These are phyloP conservation scores for Brassica napus DNA, from an alignment of 345 rosid species.

Conservation along the genomic window DNA sequence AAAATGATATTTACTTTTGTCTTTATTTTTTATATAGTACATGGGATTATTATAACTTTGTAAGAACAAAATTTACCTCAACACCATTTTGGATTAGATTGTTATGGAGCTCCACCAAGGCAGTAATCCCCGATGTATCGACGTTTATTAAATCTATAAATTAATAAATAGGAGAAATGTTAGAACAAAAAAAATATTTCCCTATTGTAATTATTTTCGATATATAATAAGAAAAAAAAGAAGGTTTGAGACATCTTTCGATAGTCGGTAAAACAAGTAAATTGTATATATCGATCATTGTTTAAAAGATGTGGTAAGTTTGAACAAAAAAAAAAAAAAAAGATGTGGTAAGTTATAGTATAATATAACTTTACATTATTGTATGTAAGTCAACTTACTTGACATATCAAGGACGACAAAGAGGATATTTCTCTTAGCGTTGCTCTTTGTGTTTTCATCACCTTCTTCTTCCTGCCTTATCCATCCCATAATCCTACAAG, in stretches of 20 bases:
- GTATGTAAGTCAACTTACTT: slow-evolving; percentile 49
- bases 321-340: too few relatives aligned
- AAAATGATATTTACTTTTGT: neutral
- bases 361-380: neutral
- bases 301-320: neutral
- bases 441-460: slow-evolving; percentile 28
- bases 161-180: neutral
- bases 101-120: slow-evolving; percentile 63
- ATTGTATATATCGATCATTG: neutral
- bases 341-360: neutral
- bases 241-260: too few relatives aligned
- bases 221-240: too few relatives aligned
- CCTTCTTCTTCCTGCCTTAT: slow-evolving; percentile 45
- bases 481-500: slow-evolving; percentile 59
- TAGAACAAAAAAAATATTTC: neutral
- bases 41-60: neutral
- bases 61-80: slow-evolving; percentile 52
- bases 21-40: neutral
- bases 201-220: neutral
- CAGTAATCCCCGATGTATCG: slow-evolving; percentile 79
- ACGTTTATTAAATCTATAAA: slow-evolving; percentile 61
- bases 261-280: neutral
- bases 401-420: slow-evolving; percentile 82
- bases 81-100: slow-evolving; percentile 49
- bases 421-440: slow-evolving; percentile 41